These are phyloP conservation scores for Vitis hybrid DNA, from an alignment of 177 flowering plant species.

Conservation along the genomic window DNA sequence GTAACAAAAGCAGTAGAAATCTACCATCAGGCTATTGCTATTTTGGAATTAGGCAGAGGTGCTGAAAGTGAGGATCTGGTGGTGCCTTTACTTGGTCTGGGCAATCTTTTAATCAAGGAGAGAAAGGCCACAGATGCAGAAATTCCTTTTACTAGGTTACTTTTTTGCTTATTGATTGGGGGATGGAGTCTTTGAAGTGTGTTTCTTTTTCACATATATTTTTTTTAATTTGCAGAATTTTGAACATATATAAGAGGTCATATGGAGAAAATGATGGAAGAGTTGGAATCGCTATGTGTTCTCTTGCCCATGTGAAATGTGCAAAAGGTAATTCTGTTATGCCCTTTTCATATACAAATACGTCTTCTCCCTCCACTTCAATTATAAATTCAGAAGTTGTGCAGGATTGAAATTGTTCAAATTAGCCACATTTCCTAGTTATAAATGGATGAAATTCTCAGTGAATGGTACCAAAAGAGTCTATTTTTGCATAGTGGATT, in stretches of 20 bases:
- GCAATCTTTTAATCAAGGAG: slow-evolving; percentile 70
- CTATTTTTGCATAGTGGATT: neutral
- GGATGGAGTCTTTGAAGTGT: neutral
- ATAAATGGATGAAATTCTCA: neutral
- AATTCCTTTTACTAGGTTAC: slow-evolving; percentile 58
- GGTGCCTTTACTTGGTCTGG: slow-evolving; percentile 70
- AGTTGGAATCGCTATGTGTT: slow-evolving; percentile 84
- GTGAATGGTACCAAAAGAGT: neutral
- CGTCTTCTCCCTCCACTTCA: no score
- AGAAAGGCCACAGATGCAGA: slow-evolving; percentile 72
- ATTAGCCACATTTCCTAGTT: no score
- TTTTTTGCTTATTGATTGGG: neutral
- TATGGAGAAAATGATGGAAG: slow-evolving; percentile 89
- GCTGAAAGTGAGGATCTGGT: slow-evolving; percentile 64
- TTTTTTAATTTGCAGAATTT: slow-evolving; percentile 41
- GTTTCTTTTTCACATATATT: neutral
- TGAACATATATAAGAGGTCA: slow-evolving; percentile 48
- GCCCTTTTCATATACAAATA: neutral
- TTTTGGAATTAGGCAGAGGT: slow-evolving; percentile 66
- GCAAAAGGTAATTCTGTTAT: slow-evolving; percentile 56
- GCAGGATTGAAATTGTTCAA: no score
- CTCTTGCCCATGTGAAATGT: slow-evolving; percentile 75
- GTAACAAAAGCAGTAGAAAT: slow-evolving; percentile 55
- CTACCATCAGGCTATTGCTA: slow-evolving; percentile 50
- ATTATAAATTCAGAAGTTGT: no score